Evolutionary conservation across 352 stramenopile genomes (phyloP), one percentile per base, ranked within the genome.

Genomic region (Globisporangium carolinianum): DNA sequence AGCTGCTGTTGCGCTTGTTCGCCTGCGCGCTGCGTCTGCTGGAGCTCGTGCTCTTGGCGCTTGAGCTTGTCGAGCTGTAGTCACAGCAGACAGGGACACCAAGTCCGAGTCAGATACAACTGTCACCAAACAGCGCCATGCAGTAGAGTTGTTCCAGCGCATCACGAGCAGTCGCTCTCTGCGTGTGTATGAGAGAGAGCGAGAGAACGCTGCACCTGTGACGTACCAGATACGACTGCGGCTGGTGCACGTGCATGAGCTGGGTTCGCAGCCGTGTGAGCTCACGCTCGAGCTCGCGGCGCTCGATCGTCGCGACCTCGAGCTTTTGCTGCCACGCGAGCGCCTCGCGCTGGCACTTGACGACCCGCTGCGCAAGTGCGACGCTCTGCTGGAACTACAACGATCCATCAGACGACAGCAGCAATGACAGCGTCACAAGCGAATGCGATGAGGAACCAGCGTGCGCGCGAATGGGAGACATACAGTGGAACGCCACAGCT

Each of bases 371-470:
- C 0, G 77, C 82, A 0, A 91, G 69, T 46, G 73, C 53, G 5
- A 89, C 79, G 45, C 79, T 89, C 41, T 91, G 82, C 37, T 89
- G 74, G 58, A 91, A 91, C 82, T 91, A n/a, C 18, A 4, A n/a
- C n/a, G n/a, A n/a, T n/a, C n/a, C n/a, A n/a, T n/a, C n/a, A n/a
- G n/a, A n/a, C n/a, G n/a, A n/a, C n/a, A n/a, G n/a, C n/a, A n/a
- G n/a, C n/a, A n/a, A n/a, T n/a, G n/a, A n/a, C n/a, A n/a, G n/a
- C n/a, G n/a, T n/a, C n/a, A n/a, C n/a, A n/a, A 42, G 9, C 46
- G n/a, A 37, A 39, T 32, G 32, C 15, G 15, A 50, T 11, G 6
- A 48, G 4, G 14, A 5, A n/a, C n/a, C n/a, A n/a, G n/a, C n/a
- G n/a, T n/a, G n/a, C n/a, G n/a, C n/a, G n/a, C n/a, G n/a, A n/a